Evolutionary conservation across 2,329 filamentous ascomycete species (phyloP).

Genomic region (Alternaria brassicicola): DNA sequence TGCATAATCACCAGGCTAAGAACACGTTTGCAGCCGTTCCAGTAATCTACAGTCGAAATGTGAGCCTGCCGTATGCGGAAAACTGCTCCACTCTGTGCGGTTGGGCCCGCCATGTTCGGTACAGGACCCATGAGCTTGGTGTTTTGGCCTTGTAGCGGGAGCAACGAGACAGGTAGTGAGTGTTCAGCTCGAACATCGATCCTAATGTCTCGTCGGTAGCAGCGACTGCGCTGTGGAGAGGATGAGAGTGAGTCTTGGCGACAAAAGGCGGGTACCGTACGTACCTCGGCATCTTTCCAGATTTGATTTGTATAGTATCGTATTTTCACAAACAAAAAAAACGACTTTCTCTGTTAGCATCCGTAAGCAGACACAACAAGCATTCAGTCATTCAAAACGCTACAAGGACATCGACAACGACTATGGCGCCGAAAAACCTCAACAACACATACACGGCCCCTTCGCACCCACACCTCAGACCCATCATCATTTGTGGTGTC

Average conservation of each 20-base stretch:
- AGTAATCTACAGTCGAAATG: conserved; percentile 33
- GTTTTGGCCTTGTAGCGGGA: neutral
- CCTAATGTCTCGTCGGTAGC: neutral
- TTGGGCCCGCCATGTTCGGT: neutral
- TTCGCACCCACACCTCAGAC: conserved; percentile 19
- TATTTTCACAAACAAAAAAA: neutral
- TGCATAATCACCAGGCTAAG: conserved; percentile 25
- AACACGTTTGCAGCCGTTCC: conserved; percentile 43
- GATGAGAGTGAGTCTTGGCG: neutral
- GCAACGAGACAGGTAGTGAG: neutral
- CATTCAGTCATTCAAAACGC: neutral
- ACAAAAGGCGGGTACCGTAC: neutral
- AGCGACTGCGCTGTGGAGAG: neutral
- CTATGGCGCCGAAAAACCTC: conserved; percentile 24
- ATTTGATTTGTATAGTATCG: neutral
- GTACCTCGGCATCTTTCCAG: conserved; percentile 2
- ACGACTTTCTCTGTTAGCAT: neutral
- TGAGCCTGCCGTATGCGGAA: conserved; percentile 32
- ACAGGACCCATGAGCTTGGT: neutral
- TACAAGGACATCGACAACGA: neutral
- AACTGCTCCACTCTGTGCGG: conserved; percentile 10
- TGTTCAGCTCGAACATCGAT: neutral
- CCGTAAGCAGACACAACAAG: neutral
- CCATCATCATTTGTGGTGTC: conserved; percentile 30
- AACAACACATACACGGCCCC: conserved; percentile 29